A percentile compares a stretch with the other conserved stretches of the same genome.
Evolutionary conservation across 352 stramenopile species (phyloP).

Genomic region (Pythium biforme): DNA sequence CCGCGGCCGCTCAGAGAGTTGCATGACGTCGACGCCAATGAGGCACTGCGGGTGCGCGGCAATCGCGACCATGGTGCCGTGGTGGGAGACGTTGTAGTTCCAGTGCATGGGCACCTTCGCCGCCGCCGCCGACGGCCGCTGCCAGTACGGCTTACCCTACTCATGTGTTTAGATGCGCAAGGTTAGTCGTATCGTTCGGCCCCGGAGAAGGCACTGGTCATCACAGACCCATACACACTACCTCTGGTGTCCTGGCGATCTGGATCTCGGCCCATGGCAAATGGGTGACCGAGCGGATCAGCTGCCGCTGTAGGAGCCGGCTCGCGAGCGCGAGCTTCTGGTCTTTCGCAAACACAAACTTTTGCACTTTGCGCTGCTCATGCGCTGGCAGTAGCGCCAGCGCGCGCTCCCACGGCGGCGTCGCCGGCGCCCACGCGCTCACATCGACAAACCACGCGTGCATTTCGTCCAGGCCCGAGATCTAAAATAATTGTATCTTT

Average conservation of each 20-base stretch:
- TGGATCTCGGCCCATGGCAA: conserved; percentile 36
- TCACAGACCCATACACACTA: conserved; percentile 4
- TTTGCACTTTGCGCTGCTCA: conserved; percentile 49
- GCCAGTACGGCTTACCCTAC: conserved; percentile 71
- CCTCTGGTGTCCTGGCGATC: conserved; percentile 59
- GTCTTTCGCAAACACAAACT: conserved; percentile 71
- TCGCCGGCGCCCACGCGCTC: conserved; percentile 35
- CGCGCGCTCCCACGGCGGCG: conserved; percentile 35
- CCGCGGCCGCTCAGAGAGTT: conserved; percentile 47
- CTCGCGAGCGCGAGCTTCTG: conserved; percentile 63
- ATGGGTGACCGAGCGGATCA: conserved; percentile 43
- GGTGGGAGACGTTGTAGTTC: conserved; percentile 86
- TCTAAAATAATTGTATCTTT: not conserved
- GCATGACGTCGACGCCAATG: conserved; percentile 74
- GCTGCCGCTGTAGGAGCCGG: conserved; percentile 53
- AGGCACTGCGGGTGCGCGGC: conserved; percentile 36
- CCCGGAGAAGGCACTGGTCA: not conserved
- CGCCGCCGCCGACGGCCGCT: conserved; percentile 1
- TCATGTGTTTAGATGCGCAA: too few relatives aligned
- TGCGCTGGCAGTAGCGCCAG: conserved; percentile 33
- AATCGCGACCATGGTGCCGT: conserved; percentile 69
- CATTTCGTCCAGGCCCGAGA: too few relatives aligned
- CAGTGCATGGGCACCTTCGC: conserved; percentile 24
- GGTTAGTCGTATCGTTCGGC: too few relatives aligned
- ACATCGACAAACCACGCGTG: conserved; percentile 43